These are phyloP conservation scores for Pseudogymnoascus sp. DNA, from an alignment of 2,329 filamentous ascomycete genomes.

Conservation along the genomic window DNA sequence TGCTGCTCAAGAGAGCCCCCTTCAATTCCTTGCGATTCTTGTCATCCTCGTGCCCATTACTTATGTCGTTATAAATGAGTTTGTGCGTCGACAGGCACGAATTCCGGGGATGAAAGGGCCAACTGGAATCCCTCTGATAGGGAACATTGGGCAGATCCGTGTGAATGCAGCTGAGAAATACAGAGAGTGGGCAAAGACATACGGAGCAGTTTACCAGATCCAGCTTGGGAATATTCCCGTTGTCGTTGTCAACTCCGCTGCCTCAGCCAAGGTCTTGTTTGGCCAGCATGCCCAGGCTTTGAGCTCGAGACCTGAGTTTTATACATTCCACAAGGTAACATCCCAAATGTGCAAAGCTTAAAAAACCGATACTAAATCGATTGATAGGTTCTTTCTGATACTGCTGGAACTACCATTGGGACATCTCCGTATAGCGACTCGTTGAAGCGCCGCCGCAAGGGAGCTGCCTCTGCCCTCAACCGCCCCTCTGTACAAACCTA, in stretches of 20 bases:
- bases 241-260: conserved; percentile 48
- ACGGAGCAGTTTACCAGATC: conserved; percentile 48
- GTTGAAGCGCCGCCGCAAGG: conserved; percentile 56
- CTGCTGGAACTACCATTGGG: conserved; percentile 60
- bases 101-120: conserved; percentile 43
- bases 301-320: conserved; percentile 49
- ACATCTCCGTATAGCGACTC: conserved; percentile 61
- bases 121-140: conserved; percentile 44
- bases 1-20: conserved; percentile 12
- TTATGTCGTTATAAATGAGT: conserved; percentile 20
- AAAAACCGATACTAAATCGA: background rate
- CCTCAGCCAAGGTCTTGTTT: conserved; percentile 43
- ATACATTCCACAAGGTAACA: conserved; percentile 50
- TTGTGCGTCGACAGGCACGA: conserved; percentile 24
- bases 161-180: conserved; percentile 50
- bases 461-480: conserved; percentile 58
- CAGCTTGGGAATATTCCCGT: conserved; percentile 50
- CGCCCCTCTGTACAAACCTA: conserved; percentile 57
- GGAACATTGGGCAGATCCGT: conserved; percentile 48
- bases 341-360: background rate
- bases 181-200: conserved; percentile 43
- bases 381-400: conserved; percentile 51
- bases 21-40: conserved; percentile 11
- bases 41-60: conserved; percentile 14
- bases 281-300: conserved; percentile 46